Conservation (phyloP, 2,329 filamentous ascomycete genomes). For the Diplodia seriata region DNA sequence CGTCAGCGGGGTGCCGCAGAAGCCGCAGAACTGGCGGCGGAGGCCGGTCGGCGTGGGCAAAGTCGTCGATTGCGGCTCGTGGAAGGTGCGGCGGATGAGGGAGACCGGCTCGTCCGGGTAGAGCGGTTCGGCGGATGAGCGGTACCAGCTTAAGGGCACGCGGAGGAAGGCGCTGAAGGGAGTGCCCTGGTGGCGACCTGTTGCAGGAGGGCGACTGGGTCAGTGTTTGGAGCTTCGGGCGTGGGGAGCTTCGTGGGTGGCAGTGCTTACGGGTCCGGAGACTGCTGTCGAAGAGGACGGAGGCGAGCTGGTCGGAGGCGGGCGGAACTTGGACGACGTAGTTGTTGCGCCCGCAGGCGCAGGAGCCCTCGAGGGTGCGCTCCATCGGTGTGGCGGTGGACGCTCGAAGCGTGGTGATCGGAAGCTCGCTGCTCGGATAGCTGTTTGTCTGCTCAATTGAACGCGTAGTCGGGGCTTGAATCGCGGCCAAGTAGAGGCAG, state of each 20-base stretch:
- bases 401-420: neutral
- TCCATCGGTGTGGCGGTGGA: conserved; percentile 35
- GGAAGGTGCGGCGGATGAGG: conserved; percentile 55
- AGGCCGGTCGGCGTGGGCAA: conserved; percentile 36
- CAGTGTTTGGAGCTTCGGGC: neutral
- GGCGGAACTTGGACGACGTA: conserved; percentile 77
- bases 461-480: neutral
- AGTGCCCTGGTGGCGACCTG: conserved; percentile 70
- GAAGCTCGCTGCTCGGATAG: neutral
- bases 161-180: conserved; percentile 82
- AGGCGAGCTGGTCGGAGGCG: conserved; percentile 62
- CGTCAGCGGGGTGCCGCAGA: conserved; percentile 84
- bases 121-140: conserved; percentile 74
- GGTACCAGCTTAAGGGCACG: conserved; percentile 82
- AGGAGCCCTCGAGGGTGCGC: conserved; percentile 73
- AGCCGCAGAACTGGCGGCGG: conserved; percentile 86
- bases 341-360: conserved; percentile 84
- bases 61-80: conserved; percentile 49
- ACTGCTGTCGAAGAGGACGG: conserved; percentile 77
- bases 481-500: neutral
- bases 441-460: conserved; percentile 12
- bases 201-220: conserved; percentile 34
- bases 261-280: conserved; percentile 71
- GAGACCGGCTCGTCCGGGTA: conserved; percentile 73
- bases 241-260: conserved; percentile 1